phyloP scores from a whole-genome alignment of 1,284 basidiomycete genomes.

The Trichosporon ovoides region DNA sequence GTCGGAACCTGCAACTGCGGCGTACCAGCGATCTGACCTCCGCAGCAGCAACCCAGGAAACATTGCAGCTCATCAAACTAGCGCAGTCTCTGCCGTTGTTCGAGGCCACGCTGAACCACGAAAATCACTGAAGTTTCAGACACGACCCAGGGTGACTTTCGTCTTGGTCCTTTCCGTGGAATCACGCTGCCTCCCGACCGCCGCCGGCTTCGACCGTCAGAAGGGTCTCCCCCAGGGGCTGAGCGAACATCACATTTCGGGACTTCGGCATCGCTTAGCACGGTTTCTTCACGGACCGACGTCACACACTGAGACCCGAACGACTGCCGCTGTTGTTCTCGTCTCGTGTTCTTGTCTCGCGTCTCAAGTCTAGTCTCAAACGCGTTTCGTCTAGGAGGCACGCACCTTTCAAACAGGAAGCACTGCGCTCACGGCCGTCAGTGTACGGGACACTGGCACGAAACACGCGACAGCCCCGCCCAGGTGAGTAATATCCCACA shows the following conservation, averaged over 20 bases:
- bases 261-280: background rate
- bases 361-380: background rate
- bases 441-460: background rate
- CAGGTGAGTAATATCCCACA: background rate
- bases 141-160: background rate
- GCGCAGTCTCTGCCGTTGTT: background rate
- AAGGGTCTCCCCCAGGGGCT: background rate
- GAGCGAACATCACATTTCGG: background rate
- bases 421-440: background rate
- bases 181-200: background rate
- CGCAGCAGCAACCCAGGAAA: background rate
- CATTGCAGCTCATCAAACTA: background rate
- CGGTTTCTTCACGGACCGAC: background rate
- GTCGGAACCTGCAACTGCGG: background rate
- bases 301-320: background rate
- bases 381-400: background rate
- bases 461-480: background rate
- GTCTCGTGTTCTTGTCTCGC: background rate
- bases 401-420: background rate
- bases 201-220: background rate
- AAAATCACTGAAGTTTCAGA: background rate
- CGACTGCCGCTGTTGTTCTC: too few relatives aligned
- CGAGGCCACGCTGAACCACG: background rate
- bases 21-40: background rate
- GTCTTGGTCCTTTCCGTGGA: too few relatives aligned